phyloP scores from a whole-genome alignment of 2,329 filamentous ascomycete genomes.

The Fusarium foetens region DNA sequence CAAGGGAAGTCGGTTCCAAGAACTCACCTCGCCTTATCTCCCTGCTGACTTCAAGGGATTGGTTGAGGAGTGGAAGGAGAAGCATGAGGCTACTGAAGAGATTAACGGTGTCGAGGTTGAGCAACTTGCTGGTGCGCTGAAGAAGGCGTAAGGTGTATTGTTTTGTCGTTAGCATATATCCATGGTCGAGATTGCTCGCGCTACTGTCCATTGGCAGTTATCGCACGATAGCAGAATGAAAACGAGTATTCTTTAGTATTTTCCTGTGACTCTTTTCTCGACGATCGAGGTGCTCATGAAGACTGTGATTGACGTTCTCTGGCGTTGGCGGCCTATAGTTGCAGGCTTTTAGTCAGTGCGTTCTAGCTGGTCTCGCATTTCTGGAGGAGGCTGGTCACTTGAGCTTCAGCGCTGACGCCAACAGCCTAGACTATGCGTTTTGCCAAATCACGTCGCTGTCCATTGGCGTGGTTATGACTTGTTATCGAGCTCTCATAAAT shows the following conservation, averaged over 20 bases:
- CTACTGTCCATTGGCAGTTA: too few relatives aligned
- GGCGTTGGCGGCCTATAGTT: too few relatives aligned
- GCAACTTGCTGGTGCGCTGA: neutral
- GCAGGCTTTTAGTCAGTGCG: too few relatives aligned
- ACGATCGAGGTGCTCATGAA: too few relatives aligned
- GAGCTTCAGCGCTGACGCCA: neutral
- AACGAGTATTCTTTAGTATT: neutral
- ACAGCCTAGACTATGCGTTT: neutral
- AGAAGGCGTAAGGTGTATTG: conserved; percentile 4
- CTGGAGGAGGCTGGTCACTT: neutral
- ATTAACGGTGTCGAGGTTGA: conserved; percentile 5
- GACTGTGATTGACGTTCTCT: too few relatives aligned
- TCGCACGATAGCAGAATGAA: neutral
- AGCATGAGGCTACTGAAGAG: neutral
- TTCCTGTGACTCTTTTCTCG: fast-evolving
- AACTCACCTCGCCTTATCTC: conserved; percentile 35
- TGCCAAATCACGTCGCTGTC: fast-evolving
- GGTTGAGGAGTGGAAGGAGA: conserved; percentile 43
- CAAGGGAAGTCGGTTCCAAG: conserved; percentile 17
- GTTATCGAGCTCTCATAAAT: neutral
- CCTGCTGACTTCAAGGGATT: conserved; percentile 42
- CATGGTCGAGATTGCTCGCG: neutral
- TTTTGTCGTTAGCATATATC: neutral
- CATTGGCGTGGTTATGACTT: neutral
- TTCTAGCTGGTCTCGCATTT: too few relatives aligned